Evolutionary conservation across 345 rosid species (phyloP), one percentile per base, ranked within the genome.

Genomic region (Triadica sebifera): DNA sequence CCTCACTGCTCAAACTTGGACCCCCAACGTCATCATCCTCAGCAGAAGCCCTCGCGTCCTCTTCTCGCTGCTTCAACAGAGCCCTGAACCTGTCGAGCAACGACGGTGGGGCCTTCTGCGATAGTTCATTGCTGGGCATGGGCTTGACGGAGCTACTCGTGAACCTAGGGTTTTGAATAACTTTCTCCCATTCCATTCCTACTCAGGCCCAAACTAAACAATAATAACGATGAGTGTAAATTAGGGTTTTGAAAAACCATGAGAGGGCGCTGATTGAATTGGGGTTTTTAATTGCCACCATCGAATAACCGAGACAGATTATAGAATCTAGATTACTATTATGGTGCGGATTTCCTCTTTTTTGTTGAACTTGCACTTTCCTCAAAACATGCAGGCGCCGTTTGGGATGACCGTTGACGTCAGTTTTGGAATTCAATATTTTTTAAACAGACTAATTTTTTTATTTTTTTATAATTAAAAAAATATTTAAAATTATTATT

Each of bases 11-110:
- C 34, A 29, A 29, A 29, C 34, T 29, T 29, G 34, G 34, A 29
- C 34, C 1, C 34, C 49, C 38, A 55, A 61, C 81, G 58, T 53
- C 75, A 57, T 71, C 86, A 60, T 74, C 87, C 8, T 56, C 85
- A 2, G 52, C 85, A 29, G 34, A 29, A 29, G 34, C 34, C 73
- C 81, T 74, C 64, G 72, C 75, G 71, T 86, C 90, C 47, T 82
- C 90, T 29, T 78, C 90, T 47, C 93, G 89, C 55, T 84, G 91
- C 86, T 84, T 90, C 81, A 94, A 52, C 57, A 89, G 65, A 37
- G 84, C 86, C 81, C 85, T 86, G 79, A 92, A 92, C 65, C 87
- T 82, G 66, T 91, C 98, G 8, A 84, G 77, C 10, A 92, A 61
- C 52, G 89, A 73, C 22, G 88, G 86, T 60, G 87, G 73, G 29